Conservation (phyloP, 495 filamentous ascomycete species). For the Cercophora scortea region DNA sequence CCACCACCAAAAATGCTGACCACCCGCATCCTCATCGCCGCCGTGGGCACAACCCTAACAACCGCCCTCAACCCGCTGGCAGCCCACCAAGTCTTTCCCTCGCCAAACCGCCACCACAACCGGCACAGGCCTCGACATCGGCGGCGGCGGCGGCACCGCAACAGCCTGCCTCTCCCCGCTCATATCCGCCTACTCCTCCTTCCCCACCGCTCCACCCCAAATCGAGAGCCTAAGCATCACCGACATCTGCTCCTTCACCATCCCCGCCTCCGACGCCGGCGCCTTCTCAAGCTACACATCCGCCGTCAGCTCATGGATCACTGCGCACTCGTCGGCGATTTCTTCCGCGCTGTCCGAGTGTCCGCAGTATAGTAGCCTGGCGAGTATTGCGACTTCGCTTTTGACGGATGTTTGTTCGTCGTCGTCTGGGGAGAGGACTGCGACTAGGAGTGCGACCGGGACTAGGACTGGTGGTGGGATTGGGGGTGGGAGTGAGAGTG, state of each 20-base stretch:
- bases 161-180: slow-evolving; percentile 9
- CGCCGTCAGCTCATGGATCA: slow-evolving; percentile 6
- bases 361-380: not conserved
- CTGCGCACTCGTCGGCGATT: not conserved
- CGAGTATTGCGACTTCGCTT: too few species aligned
- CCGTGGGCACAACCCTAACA: not conserved
- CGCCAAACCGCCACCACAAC: not conserved
- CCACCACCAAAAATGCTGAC: not conserved
- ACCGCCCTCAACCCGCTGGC: not conserved
- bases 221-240: not conserved
- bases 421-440: not conserved
- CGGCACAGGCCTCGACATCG: slow-evolving; percentile 8
- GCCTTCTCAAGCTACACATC: slow-evolving; percentile 4
- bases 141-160: slow-evolving; percentile 1
- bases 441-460: not conserved
- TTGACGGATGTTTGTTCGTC: not conserved
- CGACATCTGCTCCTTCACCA: slow-evolving; percentile 6
- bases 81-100: not conserved
- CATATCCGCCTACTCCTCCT: not conserved
- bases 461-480: not conserved
- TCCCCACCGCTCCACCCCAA: slow-evolving; percentile 14
- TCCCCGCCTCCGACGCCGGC: slow-evolving; percentile 1
- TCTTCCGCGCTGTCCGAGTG: slow-evolving; percentile 6
- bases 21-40: not conserved
- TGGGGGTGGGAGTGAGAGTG: too few species aligned